Conservation (phyloP, 768 basidiomycete species). For the Neoboletus brunneissimus region DNA sequence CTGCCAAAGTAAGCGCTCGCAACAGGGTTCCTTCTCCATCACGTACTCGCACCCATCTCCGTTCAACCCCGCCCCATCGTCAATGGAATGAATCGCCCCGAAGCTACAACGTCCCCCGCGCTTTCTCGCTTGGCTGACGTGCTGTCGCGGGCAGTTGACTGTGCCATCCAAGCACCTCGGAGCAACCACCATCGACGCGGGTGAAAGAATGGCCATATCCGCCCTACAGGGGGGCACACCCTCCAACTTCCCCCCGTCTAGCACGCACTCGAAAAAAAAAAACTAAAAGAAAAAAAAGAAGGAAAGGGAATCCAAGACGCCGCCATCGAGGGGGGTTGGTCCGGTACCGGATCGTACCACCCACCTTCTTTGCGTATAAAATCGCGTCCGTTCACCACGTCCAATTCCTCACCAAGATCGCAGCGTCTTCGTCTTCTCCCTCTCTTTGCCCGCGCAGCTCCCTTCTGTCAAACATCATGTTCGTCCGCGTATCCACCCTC, state of each 20-base stretch:
- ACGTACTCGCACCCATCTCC: slow-evolving; percentile 16
- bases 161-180: neutral
- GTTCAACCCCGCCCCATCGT: neutral
- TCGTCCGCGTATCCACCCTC: slow-evolving; percentile 8
- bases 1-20: slow-evolving; percentile 18
- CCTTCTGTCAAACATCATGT: slow-evolving; percentile 7
- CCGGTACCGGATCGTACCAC: slow-evolving; percentile 9
- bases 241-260: neutral
- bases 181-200: neutral
- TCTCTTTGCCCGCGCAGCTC: neutral
- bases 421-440: neutral
- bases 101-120: neutral
- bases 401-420: neutral
- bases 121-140: slow-evolving; percentile 8
- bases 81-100: slow-evolving; percentile 1
- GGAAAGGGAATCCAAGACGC: slow-evolving; percentile 12
- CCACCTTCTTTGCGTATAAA: slow-evolving; percentile 15
- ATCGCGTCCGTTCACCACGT: neutral
- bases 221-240: neutral
- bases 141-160: neutral
- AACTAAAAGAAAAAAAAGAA: slow-evolving; percentile 8
- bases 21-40: slow-evolving; percentile 11
- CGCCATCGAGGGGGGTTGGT: neutral
- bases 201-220: slow-evolving; percentile 15
- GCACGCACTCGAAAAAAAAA: slow-evolving; percentile 10